A percentile compares a stretch with the other conserved stretches of the same genome.
phyloP scores from a whole-genome alignment of 1,139 yeast genomes.

The Scheffersomyces segobiensis region DNA sequence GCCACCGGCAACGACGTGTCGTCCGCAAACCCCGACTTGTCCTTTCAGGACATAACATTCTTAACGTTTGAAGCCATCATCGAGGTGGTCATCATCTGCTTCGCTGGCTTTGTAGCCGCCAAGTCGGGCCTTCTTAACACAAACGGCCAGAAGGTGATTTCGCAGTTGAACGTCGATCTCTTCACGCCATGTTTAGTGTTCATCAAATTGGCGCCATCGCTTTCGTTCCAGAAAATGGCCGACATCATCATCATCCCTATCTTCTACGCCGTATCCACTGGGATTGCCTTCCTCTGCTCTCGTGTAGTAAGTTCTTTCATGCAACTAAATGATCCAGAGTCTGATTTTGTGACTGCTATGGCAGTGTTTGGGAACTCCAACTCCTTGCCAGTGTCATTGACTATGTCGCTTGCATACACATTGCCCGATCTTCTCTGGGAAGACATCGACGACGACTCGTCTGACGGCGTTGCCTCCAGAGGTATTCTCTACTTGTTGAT shows the following conservation, averaged over 20 bases:
- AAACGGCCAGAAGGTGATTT: constrained; percentile 64
- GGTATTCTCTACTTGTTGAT: constrained; percentile 76
- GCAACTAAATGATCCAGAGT: constrained; percentile 59
- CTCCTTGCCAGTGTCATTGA: constrained; percentile 76
- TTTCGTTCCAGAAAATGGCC: constrained; percentile 63
- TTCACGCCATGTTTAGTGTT: constrained; percentile 86
- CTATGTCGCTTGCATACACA: constrained; percentile 69
- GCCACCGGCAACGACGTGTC: not conserved
- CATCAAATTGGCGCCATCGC: constrained; percentile 73
- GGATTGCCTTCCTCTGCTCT: constrained; percentile 59
- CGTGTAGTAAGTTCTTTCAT: constrained; percentile 47
- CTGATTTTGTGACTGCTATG: constrained; percentile 85
- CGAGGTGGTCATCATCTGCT: constrained; percentile 72
- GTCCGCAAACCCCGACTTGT: constrained; percentile 22
- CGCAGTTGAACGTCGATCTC: constrained; percentile 71
- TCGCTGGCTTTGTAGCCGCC: constrained; percentile 73
- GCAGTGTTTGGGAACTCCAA: constrained; percentile 85
- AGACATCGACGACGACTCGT: constrained; percentile 60
- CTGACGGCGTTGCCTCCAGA: constrained; percentile 75
- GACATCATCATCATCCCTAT: constrained; percentile 75
- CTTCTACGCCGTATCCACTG: constrained; percentile 66
- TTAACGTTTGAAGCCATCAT: constrained; percentile 77
- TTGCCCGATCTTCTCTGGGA: constrained; percentile 77
- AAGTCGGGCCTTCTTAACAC: constrained; percentile 57
- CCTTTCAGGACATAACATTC: constrained; percentile 57